Conservation (phyloP, 2,329 filamentous ascomycete genomes). For the Aspergillus fischeri region DNA sequence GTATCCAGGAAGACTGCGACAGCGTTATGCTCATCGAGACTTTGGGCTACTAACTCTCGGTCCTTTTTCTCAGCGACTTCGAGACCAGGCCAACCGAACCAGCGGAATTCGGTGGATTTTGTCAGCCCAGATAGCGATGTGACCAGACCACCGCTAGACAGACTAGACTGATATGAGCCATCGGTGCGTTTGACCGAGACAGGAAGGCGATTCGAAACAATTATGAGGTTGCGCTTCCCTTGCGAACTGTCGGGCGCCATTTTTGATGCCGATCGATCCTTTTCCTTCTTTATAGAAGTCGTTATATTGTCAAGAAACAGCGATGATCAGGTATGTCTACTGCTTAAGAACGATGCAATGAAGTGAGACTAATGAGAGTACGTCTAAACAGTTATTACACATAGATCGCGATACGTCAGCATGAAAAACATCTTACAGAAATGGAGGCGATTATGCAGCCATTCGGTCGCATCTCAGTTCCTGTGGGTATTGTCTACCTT, state of each 20-base stretch:
- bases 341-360: not conserved
- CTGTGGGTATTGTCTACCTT: not conserved
- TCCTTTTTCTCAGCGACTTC: conserved; percentile 74
- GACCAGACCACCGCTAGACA: conserved; percentile 89
- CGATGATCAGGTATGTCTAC: not conserved
- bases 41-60: conserved; percentile 62
- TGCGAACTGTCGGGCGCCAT: not conserved
- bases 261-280: not conserved
- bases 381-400: not conserved
- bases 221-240: conserved; percentile 45
- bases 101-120: conserved; percentile 85
- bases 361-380: not conserved
- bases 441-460: not conserved
- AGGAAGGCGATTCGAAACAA: conserved; percentile 87
- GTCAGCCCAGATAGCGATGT: conserved; percentile 82
- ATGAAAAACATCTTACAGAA: not conserved
- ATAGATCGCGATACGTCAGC: not conserved
- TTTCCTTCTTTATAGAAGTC: not conserved
- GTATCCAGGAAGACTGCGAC: conserved; percentile 84
- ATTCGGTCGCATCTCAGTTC: not conserved
- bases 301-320: not conserved
- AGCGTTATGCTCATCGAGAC: conserved; percentile 74
- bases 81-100: conserved; percentile 94
- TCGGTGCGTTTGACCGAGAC: conserved; percentile 86
- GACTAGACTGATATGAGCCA: conserved; percentile 75